Evolutionary conservation across 73 alveolate species (phyloP).

Genomic region (Symbiodinium pilosum): DNA sequence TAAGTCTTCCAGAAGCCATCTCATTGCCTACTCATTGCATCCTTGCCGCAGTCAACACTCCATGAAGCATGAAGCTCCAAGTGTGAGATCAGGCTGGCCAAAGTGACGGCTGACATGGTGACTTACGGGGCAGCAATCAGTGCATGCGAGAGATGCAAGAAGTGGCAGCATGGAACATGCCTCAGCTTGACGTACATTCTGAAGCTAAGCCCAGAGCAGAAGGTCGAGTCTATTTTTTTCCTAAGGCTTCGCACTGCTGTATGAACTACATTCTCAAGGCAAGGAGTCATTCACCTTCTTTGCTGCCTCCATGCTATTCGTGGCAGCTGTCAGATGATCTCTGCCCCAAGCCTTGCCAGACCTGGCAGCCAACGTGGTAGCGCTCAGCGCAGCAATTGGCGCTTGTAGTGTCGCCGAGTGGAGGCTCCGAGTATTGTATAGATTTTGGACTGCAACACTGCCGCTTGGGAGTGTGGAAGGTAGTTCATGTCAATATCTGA

Average conservation of each 20-base stretch:
- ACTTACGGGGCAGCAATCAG: not conserved
- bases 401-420: not conserved
- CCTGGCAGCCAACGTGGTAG: not conserved
- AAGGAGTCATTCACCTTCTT: no score
- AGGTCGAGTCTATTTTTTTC: not conserved
- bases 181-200: not conserved
- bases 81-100: not conserved
- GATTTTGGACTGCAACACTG: no score
- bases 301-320: no score
- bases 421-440: no score
- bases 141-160: not conserved
- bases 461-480: no score
- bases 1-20: no score
- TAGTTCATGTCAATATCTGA: no score
- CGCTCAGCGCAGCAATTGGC: not conserved
- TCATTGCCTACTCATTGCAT: no score
- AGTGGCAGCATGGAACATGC: not conserved
- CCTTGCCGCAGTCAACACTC: no score
- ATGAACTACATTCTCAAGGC: not conserved
- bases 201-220: not conserved
- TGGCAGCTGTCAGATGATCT: not conserved
- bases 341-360: not conserved
- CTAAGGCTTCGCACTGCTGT: not conserved
- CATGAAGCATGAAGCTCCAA: no score
- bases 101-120: not conserved